Evolutionary conservation across 768 basidiomycete genomes (phyloP).

Genomic region (Pleurotus pulmonarius): DNA sequence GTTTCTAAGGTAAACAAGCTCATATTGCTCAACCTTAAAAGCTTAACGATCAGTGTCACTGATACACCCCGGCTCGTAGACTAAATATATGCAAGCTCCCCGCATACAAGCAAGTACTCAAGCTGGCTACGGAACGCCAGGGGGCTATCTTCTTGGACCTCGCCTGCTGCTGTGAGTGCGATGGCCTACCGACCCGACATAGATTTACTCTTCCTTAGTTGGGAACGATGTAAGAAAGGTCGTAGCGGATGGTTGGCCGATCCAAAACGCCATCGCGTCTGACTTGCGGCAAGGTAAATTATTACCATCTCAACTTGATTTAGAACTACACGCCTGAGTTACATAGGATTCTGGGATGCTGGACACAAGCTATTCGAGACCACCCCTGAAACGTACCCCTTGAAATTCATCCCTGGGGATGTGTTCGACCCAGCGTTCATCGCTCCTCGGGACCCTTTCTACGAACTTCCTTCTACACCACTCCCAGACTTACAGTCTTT

Average conservation of each 20-base stretch:
- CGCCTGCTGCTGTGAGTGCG: slow-evolving; percentile 38
- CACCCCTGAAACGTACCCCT: slow-evolving; percentile 48
- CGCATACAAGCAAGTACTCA: slow-evolving; percentile 26
- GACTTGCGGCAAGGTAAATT: slow-evolving; percentile 28
- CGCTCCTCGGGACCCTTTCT: slow-evolving; percentile 22
- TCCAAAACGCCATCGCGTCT: slow-evolving; percentile 29
- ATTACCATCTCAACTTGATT: neutral
- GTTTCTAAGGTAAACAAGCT: slow-evolving; percentile 20
- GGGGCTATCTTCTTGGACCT: slow-evolving; percentile 35
- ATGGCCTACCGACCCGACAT: neutral
- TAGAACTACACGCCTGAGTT: neutral
- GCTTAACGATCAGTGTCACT: neutral
- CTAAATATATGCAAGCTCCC: slow-evolving; percentile 31
- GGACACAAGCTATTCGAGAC: slow-evolving; percentile 60
- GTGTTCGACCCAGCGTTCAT: slow-evolving; percentile 44
- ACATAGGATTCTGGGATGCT: slow-evolving; percentile 55
- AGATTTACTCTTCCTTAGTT: slow-evolving; percentile 20
- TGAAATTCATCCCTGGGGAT: slow-evolving; percentile 53
- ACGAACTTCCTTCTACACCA: slow-evolving; percentile 15
- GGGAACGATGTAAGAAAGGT: slow-evolving; percentile 36
- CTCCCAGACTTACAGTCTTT: slow-evolving; percentile 25
- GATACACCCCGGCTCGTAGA: neutral
- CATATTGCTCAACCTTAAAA: neutral
- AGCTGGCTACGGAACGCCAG: slow-evolving; percentile 19
- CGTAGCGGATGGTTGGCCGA: slow-evolving; percentile 36